Conservation (phyloP, 306 rosid species). For the Hylodesmum podocarpum region DNA sequence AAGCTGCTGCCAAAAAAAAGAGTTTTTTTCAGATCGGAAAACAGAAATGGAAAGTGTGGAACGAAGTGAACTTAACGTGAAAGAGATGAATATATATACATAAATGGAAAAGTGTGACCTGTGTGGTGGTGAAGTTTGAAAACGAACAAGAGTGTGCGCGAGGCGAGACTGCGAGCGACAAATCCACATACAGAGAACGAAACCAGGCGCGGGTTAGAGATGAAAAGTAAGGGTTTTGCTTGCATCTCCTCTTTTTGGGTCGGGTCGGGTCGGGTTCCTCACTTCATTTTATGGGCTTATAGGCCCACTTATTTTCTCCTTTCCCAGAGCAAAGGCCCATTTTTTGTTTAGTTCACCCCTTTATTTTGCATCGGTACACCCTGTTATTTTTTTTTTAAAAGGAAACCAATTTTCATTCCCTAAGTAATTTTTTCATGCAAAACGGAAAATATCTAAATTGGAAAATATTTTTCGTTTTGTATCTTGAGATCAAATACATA, state of each 20-base stretch:
- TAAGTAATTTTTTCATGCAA: no score
- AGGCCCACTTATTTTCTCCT: not conserved
- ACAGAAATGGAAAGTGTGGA: not conserved
- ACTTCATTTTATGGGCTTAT: not conserved
- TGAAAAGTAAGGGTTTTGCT: conserved; percentile 13
- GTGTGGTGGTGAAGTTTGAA: not conserved
- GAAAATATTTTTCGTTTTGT: no score
- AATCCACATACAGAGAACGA: conserved; percentile 27
- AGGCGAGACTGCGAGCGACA: not conserved
- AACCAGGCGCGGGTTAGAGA: not conserved
- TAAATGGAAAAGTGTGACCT: not conserved
- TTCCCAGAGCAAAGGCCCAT: no score
- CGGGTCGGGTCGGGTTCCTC: not conserved
- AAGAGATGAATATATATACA: not conserved
- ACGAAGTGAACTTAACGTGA: not conserved
- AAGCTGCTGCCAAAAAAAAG: conserved; percentile 30
- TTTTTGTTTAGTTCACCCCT: no score
- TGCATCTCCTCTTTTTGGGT: not conserved
- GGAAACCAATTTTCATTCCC: no score
- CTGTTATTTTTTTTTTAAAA: no score
- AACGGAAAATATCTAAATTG: no score
- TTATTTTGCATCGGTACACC: no score
- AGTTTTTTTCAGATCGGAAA: conserved; percentile 9
- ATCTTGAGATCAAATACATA: no score
- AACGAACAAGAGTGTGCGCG: not conserved